Base-by-base conservation (phyloP, 2,329 filamentous ascomycete species). In the Aaosphaeria pasadenensis region DNA sequence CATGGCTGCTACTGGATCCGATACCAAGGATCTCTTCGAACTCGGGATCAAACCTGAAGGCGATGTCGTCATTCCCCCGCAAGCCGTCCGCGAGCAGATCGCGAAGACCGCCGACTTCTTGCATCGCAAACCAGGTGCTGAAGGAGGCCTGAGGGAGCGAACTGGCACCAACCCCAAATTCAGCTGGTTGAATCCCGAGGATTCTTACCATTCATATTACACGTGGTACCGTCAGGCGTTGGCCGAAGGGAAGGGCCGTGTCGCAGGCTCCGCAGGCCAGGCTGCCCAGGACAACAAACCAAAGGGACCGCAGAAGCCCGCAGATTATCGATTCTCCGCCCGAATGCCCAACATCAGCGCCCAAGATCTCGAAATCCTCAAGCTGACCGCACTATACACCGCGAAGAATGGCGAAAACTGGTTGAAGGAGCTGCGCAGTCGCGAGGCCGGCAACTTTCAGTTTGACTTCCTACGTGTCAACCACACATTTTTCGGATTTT, bases 261-360 rank as follows among this genome's bases (percentile, higher is more conserved):
- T 83, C 11, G 79, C 95, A 36, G 91, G 91, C 45, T 82, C 88
- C 58, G 74, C 76, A 24, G 76, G 76, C n/a, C 52, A 42, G 39
- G 74, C 70, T 11, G 74, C 76, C 44, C 76, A 75, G 58, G 76
- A 71, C 43, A 80, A 83, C 69, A 90, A 88, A 66, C 86, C 89
- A 39, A 83, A 88, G 70, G 92, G 91, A 24, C 92, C 92, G 6
- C 85, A 87, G 39, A 85, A 91, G 63, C 94, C 94, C 11, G 82
- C 88, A 48, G 87, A 91, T 61, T 97, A 95, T 65, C 83, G 88
- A 58, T 99, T 96, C 75, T 96, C 90, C 47, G 91, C 94, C 59
- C 88, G 91, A 67, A 96, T 97, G 89, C 94, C 94, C 49, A 92
- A 91, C 58, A 96, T 99, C 74, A 96, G 87, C 72, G 90, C 95